Conservation (phyloP, 495 filamentous ascomycete species). For the Halenospora varia region DNA sequence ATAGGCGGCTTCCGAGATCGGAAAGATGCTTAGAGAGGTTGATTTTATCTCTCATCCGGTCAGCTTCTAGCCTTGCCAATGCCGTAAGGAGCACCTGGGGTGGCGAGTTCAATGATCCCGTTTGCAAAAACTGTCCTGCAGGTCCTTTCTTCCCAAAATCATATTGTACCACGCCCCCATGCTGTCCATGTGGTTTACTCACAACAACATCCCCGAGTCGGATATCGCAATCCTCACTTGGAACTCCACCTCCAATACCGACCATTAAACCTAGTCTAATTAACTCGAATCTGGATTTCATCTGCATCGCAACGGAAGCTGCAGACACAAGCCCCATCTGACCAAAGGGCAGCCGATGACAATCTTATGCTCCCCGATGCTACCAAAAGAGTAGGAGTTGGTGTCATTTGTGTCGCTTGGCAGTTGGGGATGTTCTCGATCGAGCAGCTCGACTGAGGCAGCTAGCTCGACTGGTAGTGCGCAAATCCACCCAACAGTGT, state of each 20-base stretch:
- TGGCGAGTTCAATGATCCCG: no score
- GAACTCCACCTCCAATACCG: slow-evolving; percentile 5
- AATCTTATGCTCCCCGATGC: slow-evolving; percentile 30
- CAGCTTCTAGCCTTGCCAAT: not conserved
- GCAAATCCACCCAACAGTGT: no score
- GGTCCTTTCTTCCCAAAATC: slow-evolving; percentile 32
- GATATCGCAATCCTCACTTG: slow-evolving; percentile 5
- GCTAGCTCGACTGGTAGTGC: no score
- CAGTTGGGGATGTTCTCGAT: no score
- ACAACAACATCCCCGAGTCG: slow-evolving; percentile 12
- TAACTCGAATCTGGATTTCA: not conserved
- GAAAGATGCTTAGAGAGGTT: not conserved
- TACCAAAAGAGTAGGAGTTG: slow-evolving; percentile 33
- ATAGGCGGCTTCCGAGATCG: not conserved
- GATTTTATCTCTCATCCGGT: not conserved
- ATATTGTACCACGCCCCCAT: slow-evolving; percentile 35
- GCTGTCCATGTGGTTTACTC: slow-evolving; percentile 16
- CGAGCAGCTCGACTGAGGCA: no score
- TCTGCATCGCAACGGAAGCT: not conserved
- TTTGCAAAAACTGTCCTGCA: no score
- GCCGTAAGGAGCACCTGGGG: no score
- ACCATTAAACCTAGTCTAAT: slow-evolving; percentile 3
- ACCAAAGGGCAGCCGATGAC: slow-evolving; percentile 30
- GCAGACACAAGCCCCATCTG: not conserved
- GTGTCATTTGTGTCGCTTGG: slow-evolving; percentile 21